Conservation (phyloP, 1,284 basidiomycete species). For the Trametes pubescens region DNA sequence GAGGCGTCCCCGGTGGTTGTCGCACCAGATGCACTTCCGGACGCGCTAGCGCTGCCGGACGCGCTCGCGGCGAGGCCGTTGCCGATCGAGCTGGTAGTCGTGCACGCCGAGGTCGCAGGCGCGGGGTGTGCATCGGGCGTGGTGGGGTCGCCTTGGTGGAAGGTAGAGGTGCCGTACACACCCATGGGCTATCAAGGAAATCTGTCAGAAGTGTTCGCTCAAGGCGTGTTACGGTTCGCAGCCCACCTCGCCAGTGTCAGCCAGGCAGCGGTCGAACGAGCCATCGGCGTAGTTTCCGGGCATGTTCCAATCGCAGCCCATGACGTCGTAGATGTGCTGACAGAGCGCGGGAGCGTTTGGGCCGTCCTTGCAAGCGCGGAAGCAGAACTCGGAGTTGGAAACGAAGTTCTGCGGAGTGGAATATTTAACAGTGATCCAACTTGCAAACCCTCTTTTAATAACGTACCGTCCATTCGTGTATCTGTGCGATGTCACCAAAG, state of each 20-base stretch:
- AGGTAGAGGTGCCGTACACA: constrained; percentile 72
- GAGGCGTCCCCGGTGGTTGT: neutral
- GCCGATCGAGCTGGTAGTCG: constrained; percentile 49
- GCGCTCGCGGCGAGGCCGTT: constrained; percentile 43
- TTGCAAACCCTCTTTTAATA: too few relatives aligned
- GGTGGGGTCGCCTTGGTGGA: constrained; percentile 65
- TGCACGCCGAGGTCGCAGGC: constrained; percentile 64
- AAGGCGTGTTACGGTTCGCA: too few relatives aligned
- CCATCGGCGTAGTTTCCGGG: constrained; percentile 67
- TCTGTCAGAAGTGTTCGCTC: too few relatives aligned
- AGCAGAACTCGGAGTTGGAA: constrained; percentile 69
- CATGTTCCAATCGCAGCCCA: constrained; percentile 76
- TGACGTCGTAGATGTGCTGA: constrained; percentile 71
- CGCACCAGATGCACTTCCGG: constrained; percentile 5
- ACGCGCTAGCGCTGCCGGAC: constrained; percentile 10
- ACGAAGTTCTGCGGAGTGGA: constrained; percentile 59
- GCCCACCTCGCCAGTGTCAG: constrained; percentile 58
- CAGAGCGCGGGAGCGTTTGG: constrained; percentile 66
- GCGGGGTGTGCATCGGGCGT: constrained; percentile 69
- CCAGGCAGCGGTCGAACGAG: constrained; percentile 64
- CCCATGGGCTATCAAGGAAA: constrained; percentile 78
- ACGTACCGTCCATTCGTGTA: constrained; percentile 73
- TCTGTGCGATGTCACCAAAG: constrained; percentile 65
- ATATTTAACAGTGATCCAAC: neutral
- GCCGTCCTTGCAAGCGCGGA: constrained; percentile 75